phyloP scores from a whole-genome alignment of 2,329 filamentous ascomycete species.

The Ophiostoma perfectum region DNA sequence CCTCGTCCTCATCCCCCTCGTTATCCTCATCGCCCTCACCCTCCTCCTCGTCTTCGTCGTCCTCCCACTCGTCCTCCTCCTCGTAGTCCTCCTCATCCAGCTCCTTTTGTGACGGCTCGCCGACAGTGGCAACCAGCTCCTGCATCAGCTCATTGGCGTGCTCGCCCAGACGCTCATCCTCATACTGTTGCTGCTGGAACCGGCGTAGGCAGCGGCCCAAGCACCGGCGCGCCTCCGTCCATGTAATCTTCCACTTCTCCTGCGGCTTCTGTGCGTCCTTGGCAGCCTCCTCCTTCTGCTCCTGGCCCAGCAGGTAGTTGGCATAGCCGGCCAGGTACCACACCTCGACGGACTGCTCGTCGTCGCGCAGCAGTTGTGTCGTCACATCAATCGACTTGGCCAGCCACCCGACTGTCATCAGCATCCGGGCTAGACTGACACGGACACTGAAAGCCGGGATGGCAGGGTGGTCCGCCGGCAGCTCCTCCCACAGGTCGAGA shows the following conservation, averaged over 20 bases:
- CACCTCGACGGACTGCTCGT: slow-evolving; percentile 89
- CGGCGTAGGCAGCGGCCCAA: slow-evolving; percentile 73
- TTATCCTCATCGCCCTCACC: slow-evolving; percentile 50
- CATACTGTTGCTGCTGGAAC: slow-evolving; percentile 75
- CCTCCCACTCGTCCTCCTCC: slow-evolving; percentile 48
- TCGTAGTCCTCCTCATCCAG: slow-evolving; percentile 50
- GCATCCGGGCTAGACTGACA: slow-evolving; percentile 73
- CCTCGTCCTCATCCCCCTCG: slow-evolving; percentile 36
- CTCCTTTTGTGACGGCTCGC: slow-evolving; percentile 49
- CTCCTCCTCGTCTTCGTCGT: slow-evolving; percentile 38
- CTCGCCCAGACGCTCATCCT: slow-evolving; percentile 70
- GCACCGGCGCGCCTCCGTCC: slow-evolving; percentile 76
- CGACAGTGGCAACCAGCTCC: slow-evolving; percentile 59
- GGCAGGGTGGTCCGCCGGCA: slow-evolving; percentile 63
- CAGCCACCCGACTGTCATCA: slow-evolving; percentile 88
- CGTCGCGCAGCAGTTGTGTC: slow-evolving; percentile 76
- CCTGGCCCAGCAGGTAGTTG: slow-evolving; percentile 64
- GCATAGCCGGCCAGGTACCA: slow-evolving; percentile 98
- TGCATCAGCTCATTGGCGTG: slow-evolving; percentile 68
- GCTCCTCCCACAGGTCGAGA: slow-evolving; percentile 74
- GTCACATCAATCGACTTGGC: slow-evolving; percentile 78
- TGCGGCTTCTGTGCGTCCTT: no score
- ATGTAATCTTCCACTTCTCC: slow-evolving; percentile 49
- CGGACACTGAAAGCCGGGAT: slow-evolving; percentile 83
- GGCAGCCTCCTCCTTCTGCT: slow-evolving; percentile 30